phyloP scores from a whole-genome alignment of 1,139 yeast species.

The Scheffersomyces illinoinensis region DNA sequence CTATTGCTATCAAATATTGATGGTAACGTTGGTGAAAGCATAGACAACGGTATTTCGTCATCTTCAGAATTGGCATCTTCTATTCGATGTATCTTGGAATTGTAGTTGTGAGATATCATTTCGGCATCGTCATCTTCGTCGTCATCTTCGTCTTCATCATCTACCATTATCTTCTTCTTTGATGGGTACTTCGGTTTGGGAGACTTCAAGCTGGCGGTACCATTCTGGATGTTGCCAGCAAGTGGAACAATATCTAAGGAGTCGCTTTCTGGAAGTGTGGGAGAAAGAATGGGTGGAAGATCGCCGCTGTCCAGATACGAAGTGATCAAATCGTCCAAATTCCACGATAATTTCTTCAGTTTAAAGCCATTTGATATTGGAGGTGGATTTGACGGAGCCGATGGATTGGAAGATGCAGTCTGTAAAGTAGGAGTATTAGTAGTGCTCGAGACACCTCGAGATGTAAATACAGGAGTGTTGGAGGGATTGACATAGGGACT shows the following conservation, averaged over 20 bases:
- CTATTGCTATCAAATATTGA: slow-evolving; percentile 22
- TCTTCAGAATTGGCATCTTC: slow-evolving; percentile 15
- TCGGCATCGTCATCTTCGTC: slow-evolving; percentile 2
- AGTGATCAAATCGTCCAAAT: slow-evolving; percentile 39
- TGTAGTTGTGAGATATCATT: background rate
- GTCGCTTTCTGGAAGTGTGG: slow-evolving; percentile 34
- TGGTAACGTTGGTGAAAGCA: slow-evolving; percentile 40
- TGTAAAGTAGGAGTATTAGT: background rate
- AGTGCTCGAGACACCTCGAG: background rate
- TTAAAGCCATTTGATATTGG: slow-evolving; percentile 3
- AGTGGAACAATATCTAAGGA: background rate
- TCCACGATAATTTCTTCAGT: slow-evolving; percentile 29
- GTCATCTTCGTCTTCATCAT: slow-evolving; percentile 3
- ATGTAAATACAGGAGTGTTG: slow-evolving; percentile 7
- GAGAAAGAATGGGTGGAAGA: slow-evolving; percentile 44
- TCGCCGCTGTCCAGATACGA: slow-evolving; percentile 36
- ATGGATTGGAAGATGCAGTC: background rate
- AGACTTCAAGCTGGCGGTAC: background rate
- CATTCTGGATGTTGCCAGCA: background rate
- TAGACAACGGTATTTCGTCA: slow-evolving; percentile 28
- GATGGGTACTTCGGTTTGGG: background rate
- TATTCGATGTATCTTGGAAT: background rate
- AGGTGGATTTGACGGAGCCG: background rate
- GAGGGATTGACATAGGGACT: slow-evolving; percentile 18
- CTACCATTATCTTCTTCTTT: background rate